Evolutionary conservation across 2,329 filamentous ascomycete genomes (phyloP), one percentile per base, ranked within the genome.

Genomic region (Hirsutella thompsonii): DNA sequence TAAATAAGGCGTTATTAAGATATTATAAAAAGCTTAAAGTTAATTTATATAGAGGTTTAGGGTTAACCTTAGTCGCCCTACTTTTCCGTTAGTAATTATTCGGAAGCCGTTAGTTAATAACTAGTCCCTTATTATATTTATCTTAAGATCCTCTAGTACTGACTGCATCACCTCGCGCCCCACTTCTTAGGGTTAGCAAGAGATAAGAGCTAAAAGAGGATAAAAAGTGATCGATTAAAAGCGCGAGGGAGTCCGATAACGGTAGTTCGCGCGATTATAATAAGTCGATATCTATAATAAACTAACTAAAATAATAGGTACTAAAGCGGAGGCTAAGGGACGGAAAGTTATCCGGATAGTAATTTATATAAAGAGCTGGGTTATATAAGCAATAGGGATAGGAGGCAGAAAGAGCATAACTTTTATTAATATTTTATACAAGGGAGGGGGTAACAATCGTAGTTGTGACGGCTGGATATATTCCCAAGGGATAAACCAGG

Each of bases 341-440:
- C 20, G 44, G 20, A 28, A 50, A 29, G 45, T 41, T 13, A 34
- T 50, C 11, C n/a, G 35, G n/a, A 35, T 39, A 8, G 42, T 49
- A 2, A 26, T 43, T 3, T 20, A 14, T 8, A 18, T 34, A 3
- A 33, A 44, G 36, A 44, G 35, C 21, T 37, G 39, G 21, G 28
- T 51, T 1, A 13, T 51, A 5, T 18, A 46, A 38, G 40, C 49
- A 1, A 41, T 36, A 21, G 28, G 38, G 1, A 51, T 37, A 11
- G 40, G 43, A 3, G 39, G 42, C n/a, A 43, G 44, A n/a, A 50
- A 51, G 41, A 51, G 43, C 20, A 14, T 51, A 11, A 44, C 38
- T 29, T 49, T 51, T 19, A 48, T 49, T 39, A 38, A 45, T 33
- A 30, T 45, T 36, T 39, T 47, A 8, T 29, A 39, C 28, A 11